phyloP scores from a whole-genome alignment of 805 yeast species.

The Cyberlindnera samutprakarnensis region DNA sequence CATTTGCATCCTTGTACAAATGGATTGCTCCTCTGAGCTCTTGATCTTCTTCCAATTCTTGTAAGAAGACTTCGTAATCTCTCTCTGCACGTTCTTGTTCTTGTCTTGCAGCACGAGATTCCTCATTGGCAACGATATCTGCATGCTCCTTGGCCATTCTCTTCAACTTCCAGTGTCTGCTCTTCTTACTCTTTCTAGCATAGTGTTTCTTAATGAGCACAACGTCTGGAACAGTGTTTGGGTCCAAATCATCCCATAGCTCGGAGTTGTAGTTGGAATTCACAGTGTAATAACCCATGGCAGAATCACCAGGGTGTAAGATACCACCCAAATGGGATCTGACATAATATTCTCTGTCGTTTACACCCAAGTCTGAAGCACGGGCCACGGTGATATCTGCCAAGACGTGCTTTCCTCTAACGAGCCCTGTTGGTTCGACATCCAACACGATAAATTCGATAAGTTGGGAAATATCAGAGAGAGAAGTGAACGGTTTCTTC shows the following conservation, averaged over 20 bases:
- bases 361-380: slow-evolving; percentile 78
- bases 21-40: slow-evolving; percentile 90
- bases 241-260: slow-evolving; percentile 63
- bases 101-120: slow-evolving; percentile 70
- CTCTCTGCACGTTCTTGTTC: slow-evolving; percentile 88
- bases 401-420: slow-evolving; percentile 67
- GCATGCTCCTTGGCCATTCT: slow-evolving; percentile 96
- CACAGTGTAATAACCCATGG: slow-evolving; percentile 79
- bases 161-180: slow-evolving; percentile 86
- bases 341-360: slow-evolving; percentile 75
- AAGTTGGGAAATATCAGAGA: slow-evolving; percentile 69
- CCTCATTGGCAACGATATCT: slow-evolving; percentile 73
- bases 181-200: slow-evolving; percentile 68
- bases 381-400: slow-evolving; percentile 93
- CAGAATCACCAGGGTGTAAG: slow-evolving; percentile 94
- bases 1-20: slow-evolving; percentile 65
- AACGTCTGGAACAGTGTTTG: slow-evolving; percentile 72
- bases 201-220: slow-evolving; percentile 84
- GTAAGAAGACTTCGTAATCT: slow-evolving; percentile 93
- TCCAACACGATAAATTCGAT: slow-evolving; percentile 87
- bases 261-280: slow-evolving; percentile 88
- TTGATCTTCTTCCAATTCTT: slow-evolving; percentile 93
- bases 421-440: slow-evolving; percentile 83
- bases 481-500: slow-evolving; percentile 72
- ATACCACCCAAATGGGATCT: slow-evolving; percentile 92